A percentile compares a stretch with the other conserved stretches of the same genome.
phyloP scores from a whole-genome alignment of 2,329 filamentous ascomycete species.

The Venturia asperata region DNA sequence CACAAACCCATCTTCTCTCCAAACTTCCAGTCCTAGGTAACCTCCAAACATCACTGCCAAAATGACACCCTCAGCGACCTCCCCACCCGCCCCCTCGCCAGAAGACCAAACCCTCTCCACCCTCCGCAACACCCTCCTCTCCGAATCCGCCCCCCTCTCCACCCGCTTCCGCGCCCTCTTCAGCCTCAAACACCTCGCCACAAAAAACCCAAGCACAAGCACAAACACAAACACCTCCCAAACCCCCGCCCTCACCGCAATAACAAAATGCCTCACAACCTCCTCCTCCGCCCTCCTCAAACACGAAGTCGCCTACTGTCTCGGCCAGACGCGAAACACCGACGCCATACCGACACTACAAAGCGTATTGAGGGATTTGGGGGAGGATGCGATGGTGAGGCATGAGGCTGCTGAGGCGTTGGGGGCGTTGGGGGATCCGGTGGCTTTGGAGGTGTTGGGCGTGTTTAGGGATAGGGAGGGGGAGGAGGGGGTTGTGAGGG shows the following conservation, averaged over 20 bases:
- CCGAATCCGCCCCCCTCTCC: slow-evolving; percentile 74
- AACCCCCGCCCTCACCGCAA: slow-evolving; percentile 64
- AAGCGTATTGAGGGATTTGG: slow-evolving; percentile 63
- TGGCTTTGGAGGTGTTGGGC: slow-evolving; percentile 66
- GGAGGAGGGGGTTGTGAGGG: slow-evolving; percentile 74
- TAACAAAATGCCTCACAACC: slow-evolving; percentile 68
- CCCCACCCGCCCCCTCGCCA: background rate
- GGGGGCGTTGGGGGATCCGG: slow-evolving; percentile 71
- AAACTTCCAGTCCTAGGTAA: background rate
- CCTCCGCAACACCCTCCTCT: slow-evolving; percentile 69
- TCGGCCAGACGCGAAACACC: slow-evolving; percentile 79
- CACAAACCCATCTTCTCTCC: background rate
- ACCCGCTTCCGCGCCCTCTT: slow-evolving; percentile 94
- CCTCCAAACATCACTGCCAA: background rate
- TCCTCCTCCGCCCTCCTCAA: slow-evolving; percentile 87
- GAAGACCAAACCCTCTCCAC: slow-evolving; percentile 45
- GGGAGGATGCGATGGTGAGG: slow-evolving; percentile 91
- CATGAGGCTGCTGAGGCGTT: slow-evolving; percentile 96
- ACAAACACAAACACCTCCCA: too few relatives aligned
- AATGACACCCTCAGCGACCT: slow-evolving; percentile 6
- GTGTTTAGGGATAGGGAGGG: slow-evolving; percentile 65
- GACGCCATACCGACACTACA: slow-evolving; percentile 67
- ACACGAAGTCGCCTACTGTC: slow-evolving; percentile 94
- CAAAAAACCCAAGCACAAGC: too few relatives aligned
- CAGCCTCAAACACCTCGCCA: slow-evolving; percentile 89